phyloP scores from a whole-genome alignment of 305 asterid genomes.

The Striga hermonthica region DNA sequence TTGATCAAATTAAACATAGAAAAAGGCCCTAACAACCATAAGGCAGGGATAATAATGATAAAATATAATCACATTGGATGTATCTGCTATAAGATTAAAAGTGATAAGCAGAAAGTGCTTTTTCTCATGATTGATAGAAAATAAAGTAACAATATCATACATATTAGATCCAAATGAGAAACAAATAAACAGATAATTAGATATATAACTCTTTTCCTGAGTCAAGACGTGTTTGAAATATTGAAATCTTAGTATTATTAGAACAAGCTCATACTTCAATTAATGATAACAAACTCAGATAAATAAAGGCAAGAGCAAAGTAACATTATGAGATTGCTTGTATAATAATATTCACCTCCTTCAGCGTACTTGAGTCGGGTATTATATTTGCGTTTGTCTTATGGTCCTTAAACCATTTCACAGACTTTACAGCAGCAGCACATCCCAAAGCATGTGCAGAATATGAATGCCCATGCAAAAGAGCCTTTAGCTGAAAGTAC shows the following conservation, averaged over 20 bases:
- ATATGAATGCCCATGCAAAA: constrained; percentile 97
- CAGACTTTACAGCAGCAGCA: constrained; percentile 74
- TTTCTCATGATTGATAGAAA: no score
- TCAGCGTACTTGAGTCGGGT: constrained; percentile 52
- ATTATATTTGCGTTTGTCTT: constrained; percentile 60
- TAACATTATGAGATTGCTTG: constrained; percentile 1
- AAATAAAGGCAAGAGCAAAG: no score
- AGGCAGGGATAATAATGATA: no score
- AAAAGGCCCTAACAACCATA: no score
- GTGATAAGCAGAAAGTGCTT: no score
- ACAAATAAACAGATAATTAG: background rate
- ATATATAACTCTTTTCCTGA: background rate
- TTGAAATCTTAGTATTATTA: constrained; percentile 1
- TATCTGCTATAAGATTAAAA: no score
- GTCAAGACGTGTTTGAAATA: constrained; percentile 8
- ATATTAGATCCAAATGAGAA: background rate
- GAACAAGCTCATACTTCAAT: background rate
- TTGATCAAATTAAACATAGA: no score
- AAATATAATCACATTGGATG: no score
- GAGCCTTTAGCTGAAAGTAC: constrained; percentile 82
- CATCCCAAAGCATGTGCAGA: constrained; percentile 97
- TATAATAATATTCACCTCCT: constrained; percentile 54
- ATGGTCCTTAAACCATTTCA: constrained; percentile 82
- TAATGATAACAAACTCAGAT: no score
- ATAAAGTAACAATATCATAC: no score